Evolutionary conservation across 1,284 basidiomycete genomes (phyloP), one percentile per base, ranked within the genome.

Genomic region (Heterobasidion irregulare): DNA sequence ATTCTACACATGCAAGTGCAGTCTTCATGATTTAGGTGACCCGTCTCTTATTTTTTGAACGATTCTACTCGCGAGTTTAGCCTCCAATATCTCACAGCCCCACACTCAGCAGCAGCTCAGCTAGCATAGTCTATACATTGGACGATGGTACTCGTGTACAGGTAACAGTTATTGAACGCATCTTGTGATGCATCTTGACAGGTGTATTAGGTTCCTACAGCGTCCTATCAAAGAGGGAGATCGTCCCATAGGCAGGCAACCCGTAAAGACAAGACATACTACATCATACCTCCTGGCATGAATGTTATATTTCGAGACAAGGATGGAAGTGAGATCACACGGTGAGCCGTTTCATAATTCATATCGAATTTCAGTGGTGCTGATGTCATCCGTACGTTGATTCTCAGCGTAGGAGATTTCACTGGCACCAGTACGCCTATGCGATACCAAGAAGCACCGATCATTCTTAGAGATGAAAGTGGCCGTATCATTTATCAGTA

Each of bases 261-360:
- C 38, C 32, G 51, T 52, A 53, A 34, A 35, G 36, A 38, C 5
- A 38, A 75, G 44, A 78, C 78, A 58, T 80, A 80, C 64, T 88
- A 85, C 62, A 78, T 86, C 61, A 75, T 86, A 50, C 84, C 85
- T 35, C 75, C 74, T 13, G 85, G 84, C 26, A 73, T 82, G 59
- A 78, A 81, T 56, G 81, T 87, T 13, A 76, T 89, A 49, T 86
- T 89, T 62, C 75, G 82, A 64, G 86, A 89, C 62, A 79, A 82
- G 60, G 65, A 75, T 45, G 86, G 86, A 26, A 78, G 79, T 55
- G 82, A 86, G 60, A 76, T 88, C 32, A 78, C 78, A 8, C 79
- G 86, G 86, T 82, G 46, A 68, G 26, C 54, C 33, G 12, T 8
- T 8, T 5, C 41, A 8, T 35, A 15, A 6, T 19, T 41, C 26